Percentiles rank a stretch among this genome's conserved stretches.
Conservation (phyloP, 106 monocot species). For the Vanilla planifolia region DNA sequence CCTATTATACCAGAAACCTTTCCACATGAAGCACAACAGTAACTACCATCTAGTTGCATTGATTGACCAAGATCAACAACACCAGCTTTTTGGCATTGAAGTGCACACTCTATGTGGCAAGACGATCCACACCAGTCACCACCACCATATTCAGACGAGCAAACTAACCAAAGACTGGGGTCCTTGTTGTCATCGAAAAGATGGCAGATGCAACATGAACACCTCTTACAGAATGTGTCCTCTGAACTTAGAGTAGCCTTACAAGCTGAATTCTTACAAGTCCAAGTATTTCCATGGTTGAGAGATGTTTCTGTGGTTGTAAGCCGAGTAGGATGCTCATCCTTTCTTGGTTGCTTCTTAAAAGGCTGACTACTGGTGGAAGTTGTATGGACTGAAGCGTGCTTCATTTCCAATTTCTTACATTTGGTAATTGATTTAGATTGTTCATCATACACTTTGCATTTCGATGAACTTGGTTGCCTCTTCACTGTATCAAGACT, state of each 20-base stretch:
- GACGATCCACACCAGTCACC: conserved; percentile 80
- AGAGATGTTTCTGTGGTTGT: conserved; percentile 16
- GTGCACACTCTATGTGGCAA: conserved; percentile 90
- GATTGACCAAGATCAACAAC: conserved; percentile 55
- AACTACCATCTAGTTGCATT: conserved; percentile 88
- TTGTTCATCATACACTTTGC: conserved; percentile 42
- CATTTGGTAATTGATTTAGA: conserved; percentile 26
- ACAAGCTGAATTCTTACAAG: conserved; percentile 87
- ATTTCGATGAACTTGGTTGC: conserved; percentile 26
- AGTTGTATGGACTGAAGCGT: conserved; percentile 20
- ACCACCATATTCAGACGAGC: conserved; percentile 60
- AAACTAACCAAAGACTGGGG: conserved; percentile 94
- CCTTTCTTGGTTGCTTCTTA: conserved; percentile 56
- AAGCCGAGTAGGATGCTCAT: conserved; percentile 34
- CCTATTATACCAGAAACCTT: conserved; percentile 81
- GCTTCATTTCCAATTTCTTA: conserved; percentile 54
- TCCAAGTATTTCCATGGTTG: conserved; percentile 25
- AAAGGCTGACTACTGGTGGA: conserved; percentile 17
- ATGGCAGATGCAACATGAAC: conserved; percentile 90
- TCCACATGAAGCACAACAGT: conserved; percentile 88
- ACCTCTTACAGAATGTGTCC: conserved; percentile 83
- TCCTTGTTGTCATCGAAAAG: conserved; percentile 96
- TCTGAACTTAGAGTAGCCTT: conserved; percentile 53
- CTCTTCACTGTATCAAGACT: conserved; percentile 37
- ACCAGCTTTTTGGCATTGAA: conserved; percentile 63